Percentiles rank a stretch among this genome's conserved stretches.
Conservation (phyloP, 1,139 yeast species). For the Lizanozyma gosingica region DNA sequence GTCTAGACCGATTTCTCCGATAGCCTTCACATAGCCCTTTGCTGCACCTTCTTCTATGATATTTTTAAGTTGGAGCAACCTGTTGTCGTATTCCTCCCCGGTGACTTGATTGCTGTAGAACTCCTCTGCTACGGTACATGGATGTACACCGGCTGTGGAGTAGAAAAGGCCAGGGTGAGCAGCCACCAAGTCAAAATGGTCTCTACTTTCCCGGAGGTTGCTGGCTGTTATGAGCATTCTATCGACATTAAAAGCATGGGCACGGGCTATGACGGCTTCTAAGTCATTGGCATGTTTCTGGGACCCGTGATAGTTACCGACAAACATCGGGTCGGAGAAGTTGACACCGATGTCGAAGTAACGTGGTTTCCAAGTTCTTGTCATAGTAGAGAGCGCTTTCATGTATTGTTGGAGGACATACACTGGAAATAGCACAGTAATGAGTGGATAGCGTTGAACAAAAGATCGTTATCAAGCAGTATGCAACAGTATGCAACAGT, state of each 20-base stretch:
- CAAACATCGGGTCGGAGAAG: constrained; percentile 82
- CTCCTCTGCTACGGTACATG: constrained; percentile 71
- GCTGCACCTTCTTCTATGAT: constrained; percentile 42
- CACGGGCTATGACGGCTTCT: constrained; percentile 54
- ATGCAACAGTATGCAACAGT: no score
- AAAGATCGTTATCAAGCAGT: no score
- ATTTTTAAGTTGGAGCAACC: constrained; percentile 38
- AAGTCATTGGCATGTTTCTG: constrained; percentile 62
- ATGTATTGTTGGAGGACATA: no score
- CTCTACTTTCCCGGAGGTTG: constrained; percentile 53
- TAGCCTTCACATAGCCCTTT: constrained; percentile 53
- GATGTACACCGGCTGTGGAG: constrained; percentile 91
- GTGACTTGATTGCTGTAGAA: constrained; percentile 22
- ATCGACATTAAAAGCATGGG: constrained; percentile 54
- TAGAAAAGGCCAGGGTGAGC: constrained; percentile 28
- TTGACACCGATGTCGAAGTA: constrained; percentile 63
- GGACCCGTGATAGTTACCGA: constrained; percentile 68
- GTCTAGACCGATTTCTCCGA: constrained; percentile 92
- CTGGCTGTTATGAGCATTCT: constrained; percentile 81
- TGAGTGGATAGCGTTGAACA: no score
- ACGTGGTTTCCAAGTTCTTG: constrained; percentile 29
- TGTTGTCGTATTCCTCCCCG: constrained; percentile 20
- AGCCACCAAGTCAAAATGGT: constrained; percentile 28
- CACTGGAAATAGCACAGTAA: no score
- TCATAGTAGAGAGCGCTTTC: constrained; percentile 1